These are phyloP conservation scores for Aspergillus fijiensis DNA, from an alignment of 2,329 filamentous ascomycete species.

Conservation along the genomic window DNA sequence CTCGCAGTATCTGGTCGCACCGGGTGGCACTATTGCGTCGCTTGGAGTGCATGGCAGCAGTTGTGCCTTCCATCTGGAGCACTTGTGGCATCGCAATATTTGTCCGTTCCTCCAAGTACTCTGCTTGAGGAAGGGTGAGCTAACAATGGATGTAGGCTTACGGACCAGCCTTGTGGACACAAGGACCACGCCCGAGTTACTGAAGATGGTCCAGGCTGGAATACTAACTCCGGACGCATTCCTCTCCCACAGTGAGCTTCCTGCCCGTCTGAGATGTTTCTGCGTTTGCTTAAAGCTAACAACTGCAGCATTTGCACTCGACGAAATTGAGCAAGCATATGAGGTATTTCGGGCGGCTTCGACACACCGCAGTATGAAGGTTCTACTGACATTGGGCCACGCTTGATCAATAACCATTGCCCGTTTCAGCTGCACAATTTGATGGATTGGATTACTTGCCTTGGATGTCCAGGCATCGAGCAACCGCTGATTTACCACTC, in stretches of 20 bases:
- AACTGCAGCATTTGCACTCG: constrained; percentile 42
- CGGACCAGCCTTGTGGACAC: constrained; percentile 13
- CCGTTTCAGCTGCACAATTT: no score
- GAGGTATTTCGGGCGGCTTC: constrained; percentile 45
- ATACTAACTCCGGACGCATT: constrained; percentile 12
- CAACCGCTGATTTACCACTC: no score
- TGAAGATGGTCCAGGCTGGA: constrained; percentile 10
- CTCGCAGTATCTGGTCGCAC: constrained; percentile 54
- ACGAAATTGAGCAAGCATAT: constrained; percentile 47
- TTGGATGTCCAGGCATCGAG: no score
- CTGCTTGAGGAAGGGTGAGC: no score
- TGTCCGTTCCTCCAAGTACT: constrained; percentile 27
- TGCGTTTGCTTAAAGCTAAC: not conserved
- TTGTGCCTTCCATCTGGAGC: constrained; percentile 54
- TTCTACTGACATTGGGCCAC: constrained; percentile 33
- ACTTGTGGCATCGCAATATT: constrained; percentile 57
- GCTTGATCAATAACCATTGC: not conserved
- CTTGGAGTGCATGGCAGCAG: constrained; percentile 58
- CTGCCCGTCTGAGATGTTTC: not conserved
- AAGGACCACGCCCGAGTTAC: constrained; percentile 3
- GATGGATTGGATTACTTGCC: no score
- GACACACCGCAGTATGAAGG: constrained; percentile 46
- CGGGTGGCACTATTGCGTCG: constrained; percentile 57
- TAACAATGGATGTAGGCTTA: constrained; percentile 5
- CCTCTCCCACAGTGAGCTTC: constrained; percentile 17